Percentiles rank a stretch among this genome's conserved stretches.
These are phyloP conservation scores for Tuber borchii DNA, from an alignment of 495 filamentous ascomycete species.

Conservation along the genomic window DNA sequence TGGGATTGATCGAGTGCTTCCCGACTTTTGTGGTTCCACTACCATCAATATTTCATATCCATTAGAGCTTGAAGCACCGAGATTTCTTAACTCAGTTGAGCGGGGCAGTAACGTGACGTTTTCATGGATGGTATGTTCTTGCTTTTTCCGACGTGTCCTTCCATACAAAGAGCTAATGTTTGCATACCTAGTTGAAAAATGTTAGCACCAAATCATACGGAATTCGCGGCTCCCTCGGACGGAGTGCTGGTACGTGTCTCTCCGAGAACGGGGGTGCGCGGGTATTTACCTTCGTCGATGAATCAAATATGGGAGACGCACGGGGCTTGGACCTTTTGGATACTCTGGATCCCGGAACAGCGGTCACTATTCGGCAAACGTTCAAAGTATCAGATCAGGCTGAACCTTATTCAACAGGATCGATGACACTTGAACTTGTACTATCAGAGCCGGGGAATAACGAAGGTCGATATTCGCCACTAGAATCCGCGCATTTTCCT, in stretches of 20 bases:
- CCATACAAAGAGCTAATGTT: not conserved
- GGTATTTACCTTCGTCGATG: conserved; percentile 14
- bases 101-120: conserved; percentile 29
- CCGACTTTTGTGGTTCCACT: conserved; percentile 18
- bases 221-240: conserved; percentile 13
- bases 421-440: conserved; percentile 20
- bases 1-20: conserved; percentile 18
- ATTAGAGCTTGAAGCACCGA: conserved; percentile 24
- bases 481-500: conserved; percentile 9
- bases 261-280: conserved; percentile 18
- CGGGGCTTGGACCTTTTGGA: conserved; percentile 22
- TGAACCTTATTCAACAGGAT: conserved; percentile 23
- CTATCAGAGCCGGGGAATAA: conserved; percentile 25
- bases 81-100: conserved; percentile 18
- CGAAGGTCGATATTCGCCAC: conserved; percentile 9
- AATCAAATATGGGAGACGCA: not conserved
- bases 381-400: conserved; percentile 28
- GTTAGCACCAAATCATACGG: conserved; percentile 32
- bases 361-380: conserved; percentile 13
- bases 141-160: not conserved
- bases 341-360: conserved; percentile 10
- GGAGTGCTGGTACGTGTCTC: conserved; percentile 22
- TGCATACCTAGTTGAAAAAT: conserved; percentile 20
- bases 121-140: conserved; percentile 22
- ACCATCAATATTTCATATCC: conserved; percentile 22